These are phyloP conservation scores for Primulina eburnea DNA, from an alignment of 257 asterid species.

Conservation along the genomic window DNA sequence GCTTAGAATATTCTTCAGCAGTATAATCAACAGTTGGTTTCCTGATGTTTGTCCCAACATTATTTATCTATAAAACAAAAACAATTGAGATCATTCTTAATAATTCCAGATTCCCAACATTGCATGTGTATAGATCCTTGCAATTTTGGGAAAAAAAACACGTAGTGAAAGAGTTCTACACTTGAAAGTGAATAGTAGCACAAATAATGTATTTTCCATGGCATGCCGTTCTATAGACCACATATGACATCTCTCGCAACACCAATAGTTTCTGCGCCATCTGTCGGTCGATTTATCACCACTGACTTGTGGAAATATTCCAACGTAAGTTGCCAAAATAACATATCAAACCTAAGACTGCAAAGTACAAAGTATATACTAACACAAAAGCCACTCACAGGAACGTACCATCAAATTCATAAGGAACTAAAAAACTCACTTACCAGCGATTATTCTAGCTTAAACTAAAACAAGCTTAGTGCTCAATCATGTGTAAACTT, in stretches of 20 bases:
- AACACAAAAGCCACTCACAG: neutral
- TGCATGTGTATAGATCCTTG: neutral
- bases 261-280: no score
- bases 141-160: neutral
- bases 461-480: no score
- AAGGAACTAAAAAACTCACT: no score
- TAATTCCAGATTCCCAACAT: neutral
- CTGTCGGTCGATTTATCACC: neutral
- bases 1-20: conserved; percentile 62
- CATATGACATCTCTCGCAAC: no score
- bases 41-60: conserved; percentile 88
- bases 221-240: no score
- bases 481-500: no score
- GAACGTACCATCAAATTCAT: neutral
- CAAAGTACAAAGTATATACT: neutral
- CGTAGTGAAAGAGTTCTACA: neutral
- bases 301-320: neutral
- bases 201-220: neutral
- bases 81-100: conserved; percentile 9
- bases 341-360: neutral
- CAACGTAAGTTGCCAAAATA: neutral
- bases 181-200: neutral
- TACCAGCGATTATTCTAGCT: no score
- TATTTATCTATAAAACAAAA: conserved; percentile 54
- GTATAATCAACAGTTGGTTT: conserved; percentile 79